phyloP scores from a whole-genome alignment of 768 basidiomycete genomes.

The Leccinum olivaceopallidum region DNA sequence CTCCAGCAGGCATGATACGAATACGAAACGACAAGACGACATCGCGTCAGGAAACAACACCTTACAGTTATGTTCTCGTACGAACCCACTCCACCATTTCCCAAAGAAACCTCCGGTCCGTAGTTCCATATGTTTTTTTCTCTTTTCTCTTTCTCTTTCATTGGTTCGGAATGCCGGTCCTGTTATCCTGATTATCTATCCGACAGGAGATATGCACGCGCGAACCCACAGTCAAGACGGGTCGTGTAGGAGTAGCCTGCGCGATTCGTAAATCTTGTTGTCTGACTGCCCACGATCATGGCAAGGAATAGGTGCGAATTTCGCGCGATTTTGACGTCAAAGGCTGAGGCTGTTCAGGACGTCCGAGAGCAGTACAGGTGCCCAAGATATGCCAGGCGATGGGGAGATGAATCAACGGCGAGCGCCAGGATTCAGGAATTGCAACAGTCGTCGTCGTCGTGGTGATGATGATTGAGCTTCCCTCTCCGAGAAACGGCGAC shows the following conservation, averaged over 20 bases:
- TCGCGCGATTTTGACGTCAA: background rate
- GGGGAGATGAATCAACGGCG: no score
- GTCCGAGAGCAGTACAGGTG: no score
- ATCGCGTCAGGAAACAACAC: constrained; percentile 1
- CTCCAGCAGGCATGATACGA: background rate
- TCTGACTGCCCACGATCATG: background rate
- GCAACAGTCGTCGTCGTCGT: no score
- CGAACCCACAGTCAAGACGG: constrained; percentile 6
- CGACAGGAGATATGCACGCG: constrained; percentile 1
- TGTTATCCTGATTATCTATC: background rate
- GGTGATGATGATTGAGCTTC: no score
- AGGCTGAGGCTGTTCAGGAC: background rate
- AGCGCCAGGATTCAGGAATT: no score
- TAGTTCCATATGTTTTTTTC: background rate
- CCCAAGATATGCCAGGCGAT: no score
- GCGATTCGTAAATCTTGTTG: background rate
- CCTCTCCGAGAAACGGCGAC: no score
- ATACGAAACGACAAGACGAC: background rate
- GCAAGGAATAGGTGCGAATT: background rate
- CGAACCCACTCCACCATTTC: background rate
- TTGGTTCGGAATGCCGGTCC: constrained; percentile 13
- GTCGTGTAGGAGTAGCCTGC: background rate
- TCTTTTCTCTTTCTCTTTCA: background rate
- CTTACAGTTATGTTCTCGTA: background rate
- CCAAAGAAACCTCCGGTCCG: constrained; percentile 3